phyloP scores from a whole-genome alignment of 2,329 filamentous ascomycete genomes.

The Aspergillus sp. region DNA sequence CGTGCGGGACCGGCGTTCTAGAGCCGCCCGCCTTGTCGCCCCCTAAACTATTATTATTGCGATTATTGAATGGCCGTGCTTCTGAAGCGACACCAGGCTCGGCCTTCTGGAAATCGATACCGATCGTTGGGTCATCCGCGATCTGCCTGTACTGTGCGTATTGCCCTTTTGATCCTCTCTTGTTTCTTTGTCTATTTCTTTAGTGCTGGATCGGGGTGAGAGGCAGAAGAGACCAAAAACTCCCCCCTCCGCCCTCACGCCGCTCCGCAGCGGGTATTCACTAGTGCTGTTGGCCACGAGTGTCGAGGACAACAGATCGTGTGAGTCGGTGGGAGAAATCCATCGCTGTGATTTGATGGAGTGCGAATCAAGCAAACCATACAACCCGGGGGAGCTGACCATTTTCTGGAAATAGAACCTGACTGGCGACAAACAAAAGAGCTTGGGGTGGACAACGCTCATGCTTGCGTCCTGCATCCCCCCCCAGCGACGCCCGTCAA shows the following conservation, averaged over 20 bases:
- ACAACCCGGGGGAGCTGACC: not conserved
- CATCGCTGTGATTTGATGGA: not conserved
- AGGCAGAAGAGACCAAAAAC: not conserved
- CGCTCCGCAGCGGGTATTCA: conserved; percentile 24
- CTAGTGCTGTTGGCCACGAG: conserved; percentile 17
- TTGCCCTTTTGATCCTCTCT: not conserved
- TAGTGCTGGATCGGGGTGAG: too few species aligned
- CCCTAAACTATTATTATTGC: conserved; percentile 16
- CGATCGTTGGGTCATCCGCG: conserved; percentile 1
- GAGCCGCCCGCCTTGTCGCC: conserved; percentile 14
- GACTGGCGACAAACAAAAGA: conserved; percentile 2
- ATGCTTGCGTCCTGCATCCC: conserved; percentile 35
- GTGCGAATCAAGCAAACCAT: not conserved
- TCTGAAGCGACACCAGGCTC: conserved; percentile 14
- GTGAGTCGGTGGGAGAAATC: not conserved
- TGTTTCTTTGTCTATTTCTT: not conserved
- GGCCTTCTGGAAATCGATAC: conserved; percentile 9
- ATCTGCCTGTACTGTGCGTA: not conserved
- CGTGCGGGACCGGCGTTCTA: conserved; percentile 17
- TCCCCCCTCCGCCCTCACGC: conserved; percentile 8
- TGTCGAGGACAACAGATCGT: conserved; percentile 12
- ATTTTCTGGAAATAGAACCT: not conserved
- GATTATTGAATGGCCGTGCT: conserved; percentile 13
- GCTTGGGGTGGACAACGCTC: conserved; percentile 19
- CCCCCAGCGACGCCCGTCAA: conserved; percentile 35